Evolutionary conservation across 1,284 basidiomycete genomes (phyloP), one percentile per base, ranked within the genome.

Genomic region (Ganoderma boninense): DNA sequence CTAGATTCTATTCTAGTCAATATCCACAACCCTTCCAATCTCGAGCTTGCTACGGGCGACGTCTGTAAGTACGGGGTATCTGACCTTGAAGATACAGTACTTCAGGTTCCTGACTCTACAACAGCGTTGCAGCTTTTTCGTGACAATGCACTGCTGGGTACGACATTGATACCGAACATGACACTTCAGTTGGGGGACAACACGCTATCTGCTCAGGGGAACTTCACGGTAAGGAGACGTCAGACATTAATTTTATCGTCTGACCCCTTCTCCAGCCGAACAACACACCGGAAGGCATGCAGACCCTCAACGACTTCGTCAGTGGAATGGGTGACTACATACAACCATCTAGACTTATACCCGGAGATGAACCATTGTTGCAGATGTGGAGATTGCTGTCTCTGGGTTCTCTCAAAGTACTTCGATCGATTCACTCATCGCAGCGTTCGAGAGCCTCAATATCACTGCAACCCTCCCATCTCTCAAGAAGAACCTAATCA

Each of bases 261-360:
- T 14, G 10, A 57, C 35, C n/a, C 18, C 52, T 23, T 38, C 38
- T n/a, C 20, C 29, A 71, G 73, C 73, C 93, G 14, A 94, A 94
- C 77, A 81, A 83, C 40, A 90, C 83, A 67, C 87, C 89, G 0
- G 83, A 90, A 76, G 92, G 92, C 64, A 77, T 84, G 67, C 84
- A 91, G 73, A 93, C 91, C 1, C 82, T 95, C 44, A 87, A 90
- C 71, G 87, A 93, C 56, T 95, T 93, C 77, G 87, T 94, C 59
- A 87, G 88, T 20, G 84, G 87, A 65, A 86, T 83, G 74, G 57
- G 57, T 60, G 10, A 35, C n/a, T 32, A 32, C 32, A 11, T 29
- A 16, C 20, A n/a, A 13, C 32, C 6, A 57, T 60, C 5, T 20
- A 14, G 11, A 13, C 40, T 40, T 1, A 4, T 20, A 40, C 13